Evolutionary conservation across 352 stramenopile genomes (phyloP), one percentile per base, ranked within the genome.

Genomic region (Phytophthora capsici): DNA sequence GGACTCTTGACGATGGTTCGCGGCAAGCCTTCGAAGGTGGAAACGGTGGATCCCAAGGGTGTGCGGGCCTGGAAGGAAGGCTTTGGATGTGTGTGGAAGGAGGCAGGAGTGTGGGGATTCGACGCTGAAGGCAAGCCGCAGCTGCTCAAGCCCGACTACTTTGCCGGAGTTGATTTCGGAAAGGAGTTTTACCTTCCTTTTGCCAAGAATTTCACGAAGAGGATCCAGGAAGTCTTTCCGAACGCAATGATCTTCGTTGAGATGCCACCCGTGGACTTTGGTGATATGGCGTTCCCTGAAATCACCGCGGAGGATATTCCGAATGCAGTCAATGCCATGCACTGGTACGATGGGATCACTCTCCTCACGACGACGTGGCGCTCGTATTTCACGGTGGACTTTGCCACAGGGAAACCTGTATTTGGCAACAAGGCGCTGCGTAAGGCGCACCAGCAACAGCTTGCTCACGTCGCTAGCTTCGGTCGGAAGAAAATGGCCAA

Each of bases 281-380:
- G 65, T 22, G 19, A 45, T 12, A 76, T 57, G 37, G 66, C 73
- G 46, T 93, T 94, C 59, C 86, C 86, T 10, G 46, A 82, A 5
- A 82, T 93, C 38, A 63, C 71, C 0, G 66, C 57, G 4, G 72
- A 67, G 9, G 67, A 76, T 12, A 62, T 90, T 19, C 80, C 86
- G 7, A 73, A 75, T 25, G 83, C 80, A 1, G 78, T 92, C 37
- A 94, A 93, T 43, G 85, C 84, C n/a, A 94, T 81, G 23, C 90
- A 98, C 67, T 97, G 88, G 86, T 97, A 98, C 73, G 90, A 97
- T 59, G 82, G 71, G 3, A 73, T 92, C 16, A 97, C 90, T 55
- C 69, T 97, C 7, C 89, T 97, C 37, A 55, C 91, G 4, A 80
- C 80, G 23, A 66, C 47, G 12, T 94, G 82, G 78, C 57, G 75